These are phyloP conservation scores for Populus alba DNA, from an alignment of 345 rosid species.

Conservation along the genomic window DNA sequence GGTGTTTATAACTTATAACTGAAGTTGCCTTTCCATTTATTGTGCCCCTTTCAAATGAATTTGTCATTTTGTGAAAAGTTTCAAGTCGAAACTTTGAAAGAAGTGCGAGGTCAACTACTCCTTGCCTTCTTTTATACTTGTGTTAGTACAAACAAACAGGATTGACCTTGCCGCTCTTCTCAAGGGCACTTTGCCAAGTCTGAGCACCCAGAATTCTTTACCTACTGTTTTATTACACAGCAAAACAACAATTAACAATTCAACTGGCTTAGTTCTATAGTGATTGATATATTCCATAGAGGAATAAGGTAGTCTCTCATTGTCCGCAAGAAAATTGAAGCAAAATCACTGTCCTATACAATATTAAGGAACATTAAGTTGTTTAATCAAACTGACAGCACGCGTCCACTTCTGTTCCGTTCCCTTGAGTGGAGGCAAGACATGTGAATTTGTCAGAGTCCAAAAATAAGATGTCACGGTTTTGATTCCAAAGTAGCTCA, in stretches of 20 bases:
- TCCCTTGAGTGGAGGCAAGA: neutral
- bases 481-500: neutral
- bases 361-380: neutral
- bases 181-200: slow-evolving; percentile 13
- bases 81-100: neutral
- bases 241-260: neutral
- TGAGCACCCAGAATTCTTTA: slow-evolving; percentile 21
- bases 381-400: neutral
- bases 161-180: slow-evolving; percentile 22
- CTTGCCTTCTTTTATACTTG: slow-evolving; percentile 1
- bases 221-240: slow-evolving; percentile 3
- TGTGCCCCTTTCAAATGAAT: slow-evolving; percentile 12
- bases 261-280: neutral
- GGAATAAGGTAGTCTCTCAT: slow-evolving; percentile 14
- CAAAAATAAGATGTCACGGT: neutral
- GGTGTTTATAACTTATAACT: no score
- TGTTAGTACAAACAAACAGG: slow-evolving; percentile 12
- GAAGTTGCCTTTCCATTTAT: neutral
- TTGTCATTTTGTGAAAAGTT: neutral
- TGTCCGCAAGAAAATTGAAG: slow-evolving; percentile 14
- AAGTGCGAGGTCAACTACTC: slow-evolving; percentile 3
- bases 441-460: neutral
- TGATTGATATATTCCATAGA: neutral
- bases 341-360: neutral
- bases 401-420: neutral